Evolutionary conservation across 257 asterid species (phyloP).

Genomic region (Mitragyna speciosa): DNA sequence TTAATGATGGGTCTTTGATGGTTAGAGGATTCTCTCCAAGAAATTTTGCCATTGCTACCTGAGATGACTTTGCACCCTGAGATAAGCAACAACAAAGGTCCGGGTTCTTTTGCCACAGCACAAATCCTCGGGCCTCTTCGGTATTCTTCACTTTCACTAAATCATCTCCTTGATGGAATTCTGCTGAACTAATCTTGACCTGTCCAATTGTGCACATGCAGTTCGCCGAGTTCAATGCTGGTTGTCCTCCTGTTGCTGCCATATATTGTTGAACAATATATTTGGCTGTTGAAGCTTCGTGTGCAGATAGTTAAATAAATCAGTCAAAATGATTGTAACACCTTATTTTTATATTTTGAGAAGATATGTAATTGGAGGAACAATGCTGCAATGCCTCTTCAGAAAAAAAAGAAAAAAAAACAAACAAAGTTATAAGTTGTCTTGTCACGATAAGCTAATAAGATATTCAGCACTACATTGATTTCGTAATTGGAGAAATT

Average conservation of each 20-base stretch:
- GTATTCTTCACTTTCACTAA: slow-evolving; percentile 60
- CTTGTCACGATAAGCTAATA: too few species aligned
- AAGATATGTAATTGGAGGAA: too few species aligned
- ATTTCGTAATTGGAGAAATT: too few species aligned
- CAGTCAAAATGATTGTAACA: too few species aligned
- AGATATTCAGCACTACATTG: too few species aligned
- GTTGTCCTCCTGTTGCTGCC: slow-evolving; percentile 89
- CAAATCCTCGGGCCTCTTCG: slow-evolving; percentile 81
- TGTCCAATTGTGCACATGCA: slow-evolving; percentile 90
- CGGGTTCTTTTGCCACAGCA: slow-evolving; percentile 91
- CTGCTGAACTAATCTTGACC: slow-evolving; percentile 69
- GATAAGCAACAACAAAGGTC: slow-evolving; percentile 73
- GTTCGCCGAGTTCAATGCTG: slow-evolving; percentile 57
- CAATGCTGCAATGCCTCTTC: too few species aligned
- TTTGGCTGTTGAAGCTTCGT: slow-evolving; percentile 97
- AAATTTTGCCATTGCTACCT: slow-evolving; percentile 71
- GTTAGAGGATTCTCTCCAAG: slow-evolving; percentile 92
- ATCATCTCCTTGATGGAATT: slow-evolving; percentile 83
- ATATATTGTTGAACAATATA: slow-evolving; percentile 82
- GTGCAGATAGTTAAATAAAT: neutral
- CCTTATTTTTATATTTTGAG: too few species aligned
- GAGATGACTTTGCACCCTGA: slow-evolving; percentile 87
- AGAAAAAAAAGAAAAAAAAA: too few species aligned
- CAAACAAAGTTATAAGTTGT: too few species aligned
- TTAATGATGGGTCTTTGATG: slow-evolving; percentile 69